Evolutionary conservation across 805 yeast genomes (phyloP).

Genomic region (Kuraishia ogatae): DNA sequence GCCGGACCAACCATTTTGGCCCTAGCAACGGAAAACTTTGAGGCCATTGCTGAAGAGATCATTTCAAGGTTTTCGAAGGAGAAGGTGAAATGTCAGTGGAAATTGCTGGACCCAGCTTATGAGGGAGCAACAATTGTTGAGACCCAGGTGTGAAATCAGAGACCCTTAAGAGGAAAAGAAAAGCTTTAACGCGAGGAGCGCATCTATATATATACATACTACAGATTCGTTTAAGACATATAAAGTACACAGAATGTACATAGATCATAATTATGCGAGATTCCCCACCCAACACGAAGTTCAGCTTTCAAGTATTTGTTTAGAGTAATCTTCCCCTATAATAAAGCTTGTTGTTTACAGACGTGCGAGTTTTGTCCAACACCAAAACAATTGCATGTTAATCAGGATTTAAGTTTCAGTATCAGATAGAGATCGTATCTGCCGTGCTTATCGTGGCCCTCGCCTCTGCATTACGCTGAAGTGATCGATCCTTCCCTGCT

Average conservation of each 20-base stretch:
- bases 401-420: no score
- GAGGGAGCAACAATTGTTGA: slow-evolving; percentile 66
- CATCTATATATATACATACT: not conserved
- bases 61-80: slow-evolving; percentile 59
- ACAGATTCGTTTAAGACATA: not conserved
- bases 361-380: no score
- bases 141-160: slow-evolving; percentile 17
- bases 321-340: no score
- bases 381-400: no score
- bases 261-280: not conserved
- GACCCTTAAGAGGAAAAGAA: not conserved
- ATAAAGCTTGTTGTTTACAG: no score
- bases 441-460: no score
- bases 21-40: slow-evolving; percentile 84
- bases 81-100: slow-evolving; percentile 69
- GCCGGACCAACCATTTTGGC: slow-evolving; percentile 98
- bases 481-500: no score
- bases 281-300: no score
- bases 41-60: slow-evolving; percentile 71
- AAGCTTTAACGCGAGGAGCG: not conserved
- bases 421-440: no score
- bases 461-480: no score
- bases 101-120: slow-evolving; percentile 73
- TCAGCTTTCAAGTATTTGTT: no score
- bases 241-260: not conserved